Evolutionary conservation across 306 rosid genomes (phyloP).

Genomic region (Vachellia collinsii): DNA sequence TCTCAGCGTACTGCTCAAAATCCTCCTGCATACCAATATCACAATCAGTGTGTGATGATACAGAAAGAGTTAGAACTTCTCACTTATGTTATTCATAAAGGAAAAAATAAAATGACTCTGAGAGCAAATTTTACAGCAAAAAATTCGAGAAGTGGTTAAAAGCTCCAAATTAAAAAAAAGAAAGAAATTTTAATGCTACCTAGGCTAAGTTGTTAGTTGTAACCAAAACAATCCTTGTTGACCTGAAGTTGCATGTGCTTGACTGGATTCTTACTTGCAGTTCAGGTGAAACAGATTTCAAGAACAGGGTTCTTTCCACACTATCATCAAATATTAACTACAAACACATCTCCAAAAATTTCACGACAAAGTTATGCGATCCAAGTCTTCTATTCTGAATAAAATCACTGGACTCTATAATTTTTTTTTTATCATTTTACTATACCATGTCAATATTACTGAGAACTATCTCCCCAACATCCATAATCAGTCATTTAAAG

Average conservation of each 20-base stretch:
- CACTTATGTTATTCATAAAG: neutral
- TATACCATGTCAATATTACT: neutral
- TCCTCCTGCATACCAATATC: slow-evolving; percentile 75
- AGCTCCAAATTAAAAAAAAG: slow-evolving; percentile 5
- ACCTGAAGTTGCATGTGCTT: slow-evolving; percentile 10
- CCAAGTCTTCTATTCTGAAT: neutral
- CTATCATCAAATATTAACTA: slow-evolving; percentile 15
- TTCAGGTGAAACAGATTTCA: slow-evolving; percentile 1
- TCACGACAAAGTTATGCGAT: neutral
- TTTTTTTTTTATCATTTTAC: neutral
- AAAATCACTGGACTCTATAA: neutral
- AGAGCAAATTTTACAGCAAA: neutral
- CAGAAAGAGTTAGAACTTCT: neutral
- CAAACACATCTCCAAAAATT: neutral
- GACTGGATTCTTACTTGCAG: slow-evolving; percentile 2
- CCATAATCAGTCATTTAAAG: neutral
- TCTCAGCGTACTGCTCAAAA: slow-evolving; percentile 82
- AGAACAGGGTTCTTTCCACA: neutral
- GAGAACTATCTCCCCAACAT: slow-evolving; percentile 12
- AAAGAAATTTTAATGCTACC: slow-evolving; percentile 8
- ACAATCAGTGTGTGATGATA: slow-evolving; percentile 13
- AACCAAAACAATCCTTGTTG: slow-evolving; percentile 19
- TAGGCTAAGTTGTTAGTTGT: neutral
- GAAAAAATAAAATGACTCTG: too few relatives aligned
- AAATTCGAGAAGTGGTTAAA: neutral